Evolutionary conservation across 2,329 filamentous ascomycete species (phyloP).

Genomic region (Colletotrichum sp.): DNA sequence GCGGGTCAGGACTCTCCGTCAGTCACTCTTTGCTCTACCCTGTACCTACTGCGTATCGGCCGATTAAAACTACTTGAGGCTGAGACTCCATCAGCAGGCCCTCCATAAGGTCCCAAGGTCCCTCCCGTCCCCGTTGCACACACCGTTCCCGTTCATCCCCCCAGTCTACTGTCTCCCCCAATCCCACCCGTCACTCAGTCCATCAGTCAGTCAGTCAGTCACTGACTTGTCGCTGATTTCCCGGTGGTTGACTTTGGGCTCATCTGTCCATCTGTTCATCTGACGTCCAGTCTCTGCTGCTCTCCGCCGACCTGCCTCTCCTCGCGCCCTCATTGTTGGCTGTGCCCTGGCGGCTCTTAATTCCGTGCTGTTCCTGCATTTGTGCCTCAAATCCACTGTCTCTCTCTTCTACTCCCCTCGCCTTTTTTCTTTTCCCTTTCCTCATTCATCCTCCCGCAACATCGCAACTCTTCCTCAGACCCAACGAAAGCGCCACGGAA

Average conservation of each 20-base stretch:
- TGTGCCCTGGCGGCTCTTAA: slow-evolving; percentile 22
- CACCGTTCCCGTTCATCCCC: not conserved
- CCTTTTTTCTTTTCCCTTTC: slow-evolving; percentile 17
- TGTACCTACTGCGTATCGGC: not conserved
- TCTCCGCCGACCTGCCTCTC: not conserved
- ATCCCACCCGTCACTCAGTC: not conserved
- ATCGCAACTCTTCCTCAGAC: not conserved
- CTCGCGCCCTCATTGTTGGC: slow-evolving; percentile 15
- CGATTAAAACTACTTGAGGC: slow-evolving; percentile 32
- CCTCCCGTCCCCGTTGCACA: not conserved
- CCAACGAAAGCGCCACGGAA: not conserved
- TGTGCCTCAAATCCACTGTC: slow-evolving; percentile 23
- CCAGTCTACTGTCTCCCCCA: not conserved
- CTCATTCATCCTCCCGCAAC: not conserved
- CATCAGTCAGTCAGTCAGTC: not conserved
- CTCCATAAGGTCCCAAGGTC: slow-evolving; percentile 23
- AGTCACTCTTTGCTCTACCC: not conserved
- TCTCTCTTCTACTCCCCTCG: not conserved
- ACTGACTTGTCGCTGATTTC: slow-evolving; percentile 2
- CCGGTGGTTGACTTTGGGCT: slow-evolving; percentile 15
- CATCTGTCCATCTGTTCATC: slow-evolving; percentile 29
- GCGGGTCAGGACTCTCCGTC: slow-evolving; percentile 3
- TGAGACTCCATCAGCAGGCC: slow-evolving; percentile 49
- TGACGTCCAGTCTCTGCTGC: slow-evolving; percentile 7
- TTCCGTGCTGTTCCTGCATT: slow-evolving; percentile 30